Evolutionary conservation across 164 flowering plant genomes (phyloP).

Genomic region (Taxillus chinensis): DNA sequence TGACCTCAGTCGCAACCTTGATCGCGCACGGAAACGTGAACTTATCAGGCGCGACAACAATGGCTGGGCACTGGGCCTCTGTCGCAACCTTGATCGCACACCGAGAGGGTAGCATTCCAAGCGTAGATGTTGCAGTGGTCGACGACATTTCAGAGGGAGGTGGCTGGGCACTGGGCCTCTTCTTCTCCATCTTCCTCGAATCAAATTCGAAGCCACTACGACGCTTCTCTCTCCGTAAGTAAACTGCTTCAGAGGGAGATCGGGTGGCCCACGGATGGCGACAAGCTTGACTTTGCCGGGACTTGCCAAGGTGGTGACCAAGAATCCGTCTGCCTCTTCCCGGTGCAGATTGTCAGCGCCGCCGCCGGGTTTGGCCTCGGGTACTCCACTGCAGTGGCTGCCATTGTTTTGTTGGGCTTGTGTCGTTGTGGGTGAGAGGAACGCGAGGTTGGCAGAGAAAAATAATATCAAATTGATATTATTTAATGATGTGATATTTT

Average conservation of each 20-base stretch:
- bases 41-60: constrained; percentile 44
- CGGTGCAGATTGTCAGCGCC: constrained; percentile 39
- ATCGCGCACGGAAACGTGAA: constrained; percentile 59
- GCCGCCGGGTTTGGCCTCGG: constrained; percentile 12
- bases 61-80: constrained; percentile 21
- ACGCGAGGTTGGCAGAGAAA: too few relatives aligned
- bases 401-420: too few relatives aligned
- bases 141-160: too few relatives aligned
- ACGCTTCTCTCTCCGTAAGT: too few relatives aligned
- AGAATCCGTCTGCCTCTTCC: constrained; percentile 74
- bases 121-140: constrained; percentile 31
- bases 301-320: constrained; percentile 34
- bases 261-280: constrained; percentile 95
- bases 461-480: too few relatives aligned
- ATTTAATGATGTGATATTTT: too few relatives aligned
- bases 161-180: constrained; percentile 1
- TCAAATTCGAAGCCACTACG: too few relatives aligned
- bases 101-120: constrained; percentile 57
- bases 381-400: background rate
- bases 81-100: constrained; percentile 42
- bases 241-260: too few relatives aligned
- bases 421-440: too few relatives aligned
- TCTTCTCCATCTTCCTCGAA: too few relatives aligned
- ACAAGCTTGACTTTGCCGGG: constrained; percentile 49
- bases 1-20: constrained; percentile 31